phyloP scores from a whole-genome alignment of 768 basidiomycete genomes.

The Infundibulicybe gibba region DNA sequence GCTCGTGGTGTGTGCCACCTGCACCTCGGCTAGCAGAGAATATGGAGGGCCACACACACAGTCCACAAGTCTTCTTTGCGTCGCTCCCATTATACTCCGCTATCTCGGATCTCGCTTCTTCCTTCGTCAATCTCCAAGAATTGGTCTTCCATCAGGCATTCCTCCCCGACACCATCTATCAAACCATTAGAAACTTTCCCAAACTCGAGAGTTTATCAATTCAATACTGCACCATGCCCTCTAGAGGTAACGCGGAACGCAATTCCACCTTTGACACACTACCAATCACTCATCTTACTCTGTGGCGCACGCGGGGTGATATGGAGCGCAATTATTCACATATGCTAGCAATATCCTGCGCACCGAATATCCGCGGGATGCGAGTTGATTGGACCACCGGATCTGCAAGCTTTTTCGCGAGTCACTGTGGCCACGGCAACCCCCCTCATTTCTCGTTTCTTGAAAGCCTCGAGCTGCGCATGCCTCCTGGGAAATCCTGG shows the following conservation, averaged over 20 bases:
- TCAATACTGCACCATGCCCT: constrained; percentile 34
- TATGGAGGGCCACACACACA: background rate
- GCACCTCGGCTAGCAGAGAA: background rate
- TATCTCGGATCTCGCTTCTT: constrained; percentile 7
- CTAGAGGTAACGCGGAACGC: constrained; percentile 4
- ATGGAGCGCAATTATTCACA: constrained; percentile 11
- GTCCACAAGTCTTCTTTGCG: constrained; percentile 6
- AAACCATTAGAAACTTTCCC: constrained; percentile 31
- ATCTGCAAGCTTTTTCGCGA: constrained; percentile 26
- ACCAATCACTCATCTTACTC: constrained; percentile 38
- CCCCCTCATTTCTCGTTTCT: constrained; percentile 14
- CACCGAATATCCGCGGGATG: constrained; percentile 31
- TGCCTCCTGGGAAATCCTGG: constrained; percentile 14
- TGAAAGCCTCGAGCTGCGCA: constrained; percentile 14
- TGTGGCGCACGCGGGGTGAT: constrained; percentile 30
- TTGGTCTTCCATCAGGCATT: constrained; percentile 33
- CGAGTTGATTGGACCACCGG: constrained; percentile 37
- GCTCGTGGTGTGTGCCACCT: constrained; percentile 6
- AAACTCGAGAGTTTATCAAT: constrained; percentile 32
- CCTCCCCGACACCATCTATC: constrained; percentile 30
- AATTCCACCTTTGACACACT: constrained; percentile 23
- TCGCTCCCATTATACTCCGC: constrained; percentile 7
- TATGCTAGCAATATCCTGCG: constrained; percentile 28
- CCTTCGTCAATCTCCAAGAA: constrained; percentile 30
- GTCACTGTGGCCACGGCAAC: constrained; percentile 10